Percentiles rank a stretch among this genome's conserved stretches.
Conservation (phyloP, 2,329 filamentous ascomycete species). For the Colletotrichum orbiculare region DNA sequence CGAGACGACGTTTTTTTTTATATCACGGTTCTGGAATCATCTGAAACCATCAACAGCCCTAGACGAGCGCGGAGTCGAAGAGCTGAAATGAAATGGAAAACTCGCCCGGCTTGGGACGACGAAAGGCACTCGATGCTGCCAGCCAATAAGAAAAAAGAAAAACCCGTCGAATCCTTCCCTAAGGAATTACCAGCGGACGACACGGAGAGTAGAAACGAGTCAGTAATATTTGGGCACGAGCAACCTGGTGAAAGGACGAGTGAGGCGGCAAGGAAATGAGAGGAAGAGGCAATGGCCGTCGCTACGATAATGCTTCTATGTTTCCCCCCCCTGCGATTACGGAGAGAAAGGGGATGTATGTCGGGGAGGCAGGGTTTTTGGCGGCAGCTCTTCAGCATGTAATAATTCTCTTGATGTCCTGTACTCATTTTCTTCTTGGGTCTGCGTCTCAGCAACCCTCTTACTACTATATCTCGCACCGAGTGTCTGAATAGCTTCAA, state of each 20-base stretch:
- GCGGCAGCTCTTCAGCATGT: slow-evolving; percentile 56
- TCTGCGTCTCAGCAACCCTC: slow-evolving; percentile 37
- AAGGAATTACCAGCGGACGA: slow-evolving; percentile 9
- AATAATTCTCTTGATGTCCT: slow-evolving; percentile 58
- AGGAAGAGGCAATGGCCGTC: slow-evolving; percentile 29
- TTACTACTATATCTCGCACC: slow-evolving; percentile 32
- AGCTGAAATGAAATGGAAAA: slow-evolving; percentile 26
- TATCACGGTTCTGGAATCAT: slow-evolving; percentile 23
- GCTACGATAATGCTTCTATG: slow-evolving; percentile 40
- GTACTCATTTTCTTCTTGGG: slow-evolving; percentile 47
- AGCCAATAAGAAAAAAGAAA: slow-evolving; percentile 4
- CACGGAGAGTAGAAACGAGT: slow-evolving; percentile 17
- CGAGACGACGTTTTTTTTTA: slow-evolving; percentile 11
- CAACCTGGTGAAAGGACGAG: slow-evolving; percentile 4
- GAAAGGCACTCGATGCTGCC: slow-evolving; percentile 7
- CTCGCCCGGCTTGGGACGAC: slow-evolving; percentile 14
- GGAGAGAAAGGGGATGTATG: slow-evolving; percentile 39
- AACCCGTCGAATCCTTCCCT: background rate
- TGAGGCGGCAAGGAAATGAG: slow-evolving; percentile 25
- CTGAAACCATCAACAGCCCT: slow-evolving; percentile 31
- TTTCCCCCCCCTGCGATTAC: slow-evolving; percentile 26
- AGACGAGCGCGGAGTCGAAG: slow-evolving; percentile 33
- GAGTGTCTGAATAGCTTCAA: slow-evolving; percentile 34
- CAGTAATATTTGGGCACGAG: slow-evolving; percentile 22
- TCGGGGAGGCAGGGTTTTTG: slow-evolving; percentile 45